Evolutionary conservation across 495 filamentous ascomycete genomes (phyloP).

Genomic region (Poronia punctata): DNA sequence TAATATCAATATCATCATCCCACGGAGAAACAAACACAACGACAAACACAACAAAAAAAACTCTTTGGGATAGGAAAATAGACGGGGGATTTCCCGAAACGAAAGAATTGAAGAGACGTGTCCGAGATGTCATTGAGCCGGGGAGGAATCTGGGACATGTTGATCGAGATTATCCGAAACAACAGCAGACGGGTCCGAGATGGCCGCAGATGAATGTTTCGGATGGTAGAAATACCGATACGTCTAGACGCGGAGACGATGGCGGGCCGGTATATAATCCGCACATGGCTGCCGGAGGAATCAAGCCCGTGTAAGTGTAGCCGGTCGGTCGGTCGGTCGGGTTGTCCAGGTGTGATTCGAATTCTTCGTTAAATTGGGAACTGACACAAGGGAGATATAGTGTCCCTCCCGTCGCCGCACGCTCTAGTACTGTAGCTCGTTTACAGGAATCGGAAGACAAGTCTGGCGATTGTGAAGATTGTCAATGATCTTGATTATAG

Average conservation of each 20-base stretch:
- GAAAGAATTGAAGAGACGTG: conserved; percentile 82
- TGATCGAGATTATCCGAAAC: conserved; percentile 41
- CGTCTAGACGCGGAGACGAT: neutral
- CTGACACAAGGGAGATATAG: too few relatives aligned
- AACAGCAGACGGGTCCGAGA: conserved; percentile 1
- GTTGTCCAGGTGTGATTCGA: too few relatives aligned
- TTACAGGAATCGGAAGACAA: too few relatives aligned
- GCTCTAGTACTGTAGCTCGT: conserved; percentile 1
- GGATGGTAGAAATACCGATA: neutral
- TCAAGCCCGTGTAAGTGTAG: neutral
- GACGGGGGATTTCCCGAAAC: conserved; percentile 91
- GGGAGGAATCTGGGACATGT: conserved; percentile 74
- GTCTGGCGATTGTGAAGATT: conserved; percentile 19
- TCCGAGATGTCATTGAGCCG: conserved; percentile 79
- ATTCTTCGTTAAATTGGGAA: too few relatives aligned
- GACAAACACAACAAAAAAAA: neutral
- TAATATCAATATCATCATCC: conserved; percentile 33
- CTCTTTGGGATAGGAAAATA: conserved; percentile 83
- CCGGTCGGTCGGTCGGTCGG: too few relatives aligned
- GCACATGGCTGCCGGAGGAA: conserved; percentile 1
- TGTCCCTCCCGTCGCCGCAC: neutral
- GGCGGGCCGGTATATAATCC: conserved; percentile 14
- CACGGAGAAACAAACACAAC: too few relatives aligned
- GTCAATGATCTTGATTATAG: conserved; percentile 6
- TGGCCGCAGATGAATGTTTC: conserved; percentile 1